Base-by-base conservation (phyloP, 257 asterid genomes). In the Plectranthus barbatus region DNA sequence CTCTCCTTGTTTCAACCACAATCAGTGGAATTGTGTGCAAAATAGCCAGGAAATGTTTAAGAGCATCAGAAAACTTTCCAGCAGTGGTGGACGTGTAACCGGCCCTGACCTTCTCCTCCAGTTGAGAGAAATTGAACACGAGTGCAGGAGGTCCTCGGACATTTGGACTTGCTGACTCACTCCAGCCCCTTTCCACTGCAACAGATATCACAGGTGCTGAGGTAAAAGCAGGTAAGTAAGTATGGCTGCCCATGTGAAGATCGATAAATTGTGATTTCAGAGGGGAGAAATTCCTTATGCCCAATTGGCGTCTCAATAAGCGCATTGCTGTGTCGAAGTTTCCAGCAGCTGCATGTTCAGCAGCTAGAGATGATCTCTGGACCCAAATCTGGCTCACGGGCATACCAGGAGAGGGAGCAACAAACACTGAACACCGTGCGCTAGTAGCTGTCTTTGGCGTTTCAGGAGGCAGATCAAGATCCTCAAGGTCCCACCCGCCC, bases 121-220 rank as follows among this genome's bases (percentile, higher is more conserved):
- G 49, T 48, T 82, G 87, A 51, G 88, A 60, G 65, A 85, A 90
- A 48, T 66, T 80, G 69, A 70, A 87, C 21, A 82, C 76, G 0
- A 90, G 95, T 1, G 95, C 88, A 15, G 97, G 97, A 9, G 96
- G 95, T 1, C 86, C 87, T 18, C 95, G 78, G 56, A 90, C 97
- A 51, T 87, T 87, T 1, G 95, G 88, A 60, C 81, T 81, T 46
- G 86, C 85, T 5, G 85, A 57, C 52, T 80, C 94, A 6, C 66
- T 90, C 95, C 97, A 90, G 20, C 94, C 94, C 72, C 97, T 74
- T n/a, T n/a, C n/a, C n/a, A n/a, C n/a, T n/a, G n/a, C n/a, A n/a
- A n/a, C n/a, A n/a, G n/a, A n/a, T n/a, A 86, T 53, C 46, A 86
- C 91, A 0, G 95, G 88, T 5, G 90, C 91, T 1, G 92, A 90